Percentiles rank a stretch among this genome's conserved stretches.
Evolutionary conservation across 202 grass and related monocot genomes (phyloP).

Genomic region (Panicum hallii): DNA sequence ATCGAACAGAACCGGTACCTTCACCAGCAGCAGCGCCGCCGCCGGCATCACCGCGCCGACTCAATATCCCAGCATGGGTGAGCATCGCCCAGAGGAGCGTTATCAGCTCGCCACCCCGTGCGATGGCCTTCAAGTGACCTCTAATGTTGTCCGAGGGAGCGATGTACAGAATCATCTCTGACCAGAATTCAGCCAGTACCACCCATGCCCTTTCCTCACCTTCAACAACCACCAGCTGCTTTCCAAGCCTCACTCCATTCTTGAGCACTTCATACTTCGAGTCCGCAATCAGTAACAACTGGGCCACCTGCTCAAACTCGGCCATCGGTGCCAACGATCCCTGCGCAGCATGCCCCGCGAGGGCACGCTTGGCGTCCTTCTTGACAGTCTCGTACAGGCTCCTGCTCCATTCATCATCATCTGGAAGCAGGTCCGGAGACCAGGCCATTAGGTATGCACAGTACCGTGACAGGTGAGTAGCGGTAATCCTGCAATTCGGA

Average conservation of each 20-base stretch:
- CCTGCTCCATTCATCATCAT: constrained; percentile 8
- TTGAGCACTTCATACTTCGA: not conserved
- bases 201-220: not conserved
- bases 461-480: constrained; percentile 25
- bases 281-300: not conserved
- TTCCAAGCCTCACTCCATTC: not conserved
- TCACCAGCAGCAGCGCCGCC: not conserved
- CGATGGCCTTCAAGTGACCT: constrained; percentile 18
- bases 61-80: not conserved
- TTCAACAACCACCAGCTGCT: not conserved
- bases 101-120: constrained; percentile 33
- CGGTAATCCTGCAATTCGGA: not conserved
- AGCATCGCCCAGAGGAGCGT: constrained; percentile 39
- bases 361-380: not conserved
- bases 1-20: not conserved
- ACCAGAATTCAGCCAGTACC: constrained; percentile 3
- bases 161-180: not conserved
- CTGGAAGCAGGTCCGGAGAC: constrained; percentile 26
- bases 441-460: constrained; percentile 11
- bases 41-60: not conserved
- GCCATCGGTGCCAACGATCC: not conserved
- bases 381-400: not conserved
- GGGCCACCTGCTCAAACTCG: not conserved
- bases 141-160: not conserved
- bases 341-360: not conserved